These are phyloP conservation scores for Tuber magnatum DNA, from an alignment of 495 filamentous ascomycete genomes.

Conservation along the genomic window DNA sequence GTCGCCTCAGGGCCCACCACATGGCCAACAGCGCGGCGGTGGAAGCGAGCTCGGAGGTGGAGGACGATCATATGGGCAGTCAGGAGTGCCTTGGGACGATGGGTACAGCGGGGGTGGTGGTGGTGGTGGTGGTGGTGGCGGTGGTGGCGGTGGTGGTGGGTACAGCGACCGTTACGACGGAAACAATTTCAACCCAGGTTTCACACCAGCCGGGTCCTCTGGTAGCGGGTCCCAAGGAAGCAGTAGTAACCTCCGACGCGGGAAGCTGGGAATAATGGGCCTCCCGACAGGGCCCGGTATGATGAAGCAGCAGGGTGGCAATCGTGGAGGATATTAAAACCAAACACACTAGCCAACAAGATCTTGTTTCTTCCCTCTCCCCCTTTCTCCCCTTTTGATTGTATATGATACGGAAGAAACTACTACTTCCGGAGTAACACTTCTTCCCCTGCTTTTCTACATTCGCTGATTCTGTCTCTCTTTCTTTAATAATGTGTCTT, in stretches of 20 bases:
- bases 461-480: neutral
- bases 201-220: slow-evolving; percentile 44
- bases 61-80: slow-evolving; percentile 18
- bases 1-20: too few relatives aligned
- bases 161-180: slow-evolving; percentile 29
- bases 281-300: slow-evolving; percentile 49
- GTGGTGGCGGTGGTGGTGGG: slow-evolving; percentile 15
- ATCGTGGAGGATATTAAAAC: slow-evolving; percentile 20
- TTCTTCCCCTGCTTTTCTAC: neutral
- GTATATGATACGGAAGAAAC: slow-evolving; percentile 2
- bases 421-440: neutral
- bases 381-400: neutral
- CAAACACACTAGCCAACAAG: neutral
- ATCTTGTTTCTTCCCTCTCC: neutral
- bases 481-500: neutral
- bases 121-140: slow-evolving; percentile 31
- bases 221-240: slow-evolving; percentile 26
- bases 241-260: slow-evolving; percentile 10
- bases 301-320: slow-evolving; percentile 15
- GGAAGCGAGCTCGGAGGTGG: slow-evolving; percentile 32
- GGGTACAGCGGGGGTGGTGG: slow-evolving; percentile 20
- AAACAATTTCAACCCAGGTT: slow-evolving; percentile 46
- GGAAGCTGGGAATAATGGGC: slow-evolving; percentile 36
- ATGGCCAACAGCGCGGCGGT: slow-evolving; percentile 23
- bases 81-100: slow-evolving; percentile 39